These are phyloP conservation scores for Apiospora koreana DNA, from an alignment of 2,329 filamentous ascomycete genomes.

Conservation along the genomic window DNA sequence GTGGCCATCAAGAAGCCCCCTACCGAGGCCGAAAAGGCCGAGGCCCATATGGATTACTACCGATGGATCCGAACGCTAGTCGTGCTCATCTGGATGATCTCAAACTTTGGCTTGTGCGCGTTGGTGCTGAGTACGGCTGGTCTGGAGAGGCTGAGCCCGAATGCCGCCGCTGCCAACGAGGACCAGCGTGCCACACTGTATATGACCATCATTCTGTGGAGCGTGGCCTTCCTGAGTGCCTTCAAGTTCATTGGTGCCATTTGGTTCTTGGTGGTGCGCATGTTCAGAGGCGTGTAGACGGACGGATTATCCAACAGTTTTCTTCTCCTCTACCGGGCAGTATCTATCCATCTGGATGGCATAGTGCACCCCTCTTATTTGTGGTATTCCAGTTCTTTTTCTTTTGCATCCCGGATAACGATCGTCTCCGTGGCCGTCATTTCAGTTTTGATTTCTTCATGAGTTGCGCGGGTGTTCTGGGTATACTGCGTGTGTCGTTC, in stretches of 20 bases:
- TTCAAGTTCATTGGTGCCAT: slow-evolving; percentile 87
- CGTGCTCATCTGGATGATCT: slow-evolving; percentile 94
- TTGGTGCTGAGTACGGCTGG: slow-evolving; percentile 86
- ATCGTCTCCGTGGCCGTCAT: background rate
- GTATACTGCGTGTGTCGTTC: background rate
- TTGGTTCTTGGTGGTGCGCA: slow-evolving; percentile 88
- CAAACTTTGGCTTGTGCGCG: slow-evolving; percentile 85
- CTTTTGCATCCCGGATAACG: slow-evolving; percentile 5
- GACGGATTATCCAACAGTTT: too few relatives aligned
- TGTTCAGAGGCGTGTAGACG: slow-evolving; percentile 71
- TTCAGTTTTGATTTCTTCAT: background rate
- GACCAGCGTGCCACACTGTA: slow-evolving; percentile 73
- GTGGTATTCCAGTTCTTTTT: background rate
- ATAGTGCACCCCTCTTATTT: background rate
- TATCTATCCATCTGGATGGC: background rate
- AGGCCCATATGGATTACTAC: slow-evolving; percentile 98
- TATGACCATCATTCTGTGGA: slow-evolving; percentile 85
- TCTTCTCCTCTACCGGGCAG: background rate
- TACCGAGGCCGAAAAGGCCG: slow-evolving; percentile 57
- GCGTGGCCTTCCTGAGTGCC: slow-evolving; percentile 77
- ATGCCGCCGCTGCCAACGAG: slow-evolving; percentile 44
- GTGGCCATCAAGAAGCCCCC: slow-evolving; percentile 68
- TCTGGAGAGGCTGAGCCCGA: slow-evolving; percentile 64
- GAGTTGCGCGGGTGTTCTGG: background rate
- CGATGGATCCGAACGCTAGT: slow-evolving; percentile 91